Evolutionary conservation across 2,329 filamentous ascomycete species (phyloP).

Genomic region (Niveomyces coronatus): DNA sequence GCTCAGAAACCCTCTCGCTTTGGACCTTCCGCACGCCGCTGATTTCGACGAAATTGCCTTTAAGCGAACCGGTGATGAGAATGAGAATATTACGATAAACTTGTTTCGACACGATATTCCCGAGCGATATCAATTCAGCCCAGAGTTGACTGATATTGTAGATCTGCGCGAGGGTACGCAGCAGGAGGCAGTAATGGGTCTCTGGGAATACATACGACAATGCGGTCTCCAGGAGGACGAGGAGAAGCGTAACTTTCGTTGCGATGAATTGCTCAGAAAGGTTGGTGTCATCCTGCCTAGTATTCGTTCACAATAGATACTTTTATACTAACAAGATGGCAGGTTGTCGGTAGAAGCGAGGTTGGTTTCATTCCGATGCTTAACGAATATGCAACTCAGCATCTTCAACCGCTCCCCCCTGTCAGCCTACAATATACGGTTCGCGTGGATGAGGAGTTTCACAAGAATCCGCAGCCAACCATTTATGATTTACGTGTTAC

Average conservation of each 20-base stretch:
- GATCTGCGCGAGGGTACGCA: slow-evolving; percentile 82
- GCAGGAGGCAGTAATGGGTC: slow-evolving; percentile 76
- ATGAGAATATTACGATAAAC: slow-evolving; percentile 82
- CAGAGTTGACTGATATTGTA: slow-evolving; percentile 69
- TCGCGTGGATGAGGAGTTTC: slow-evolving; percentile 77
- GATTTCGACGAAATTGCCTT: slow-evolving; percentile 91
- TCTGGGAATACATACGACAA: slow-evolving; percentile 90
- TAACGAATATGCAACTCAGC: slow-evolving; percentile 65
- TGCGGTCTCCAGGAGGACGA: slow-evolving; percentile 87
- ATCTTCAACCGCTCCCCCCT: slow-evolving; percentile 70
- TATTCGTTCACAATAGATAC: background rate
- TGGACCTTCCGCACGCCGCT: slow-evolving; percentile 42
- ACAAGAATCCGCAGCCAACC: slow-evolving; percentile 64
- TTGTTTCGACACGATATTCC: slow-evolving; percentile 75
- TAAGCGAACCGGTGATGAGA: slow-evolving; percentile 85
- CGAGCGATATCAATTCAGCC: slow-evolving; percentile 72
- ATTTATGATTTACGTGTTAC: slow-evolving; percentile 84
- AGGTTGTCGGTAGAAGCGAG: slow-evolving; percentile 67
- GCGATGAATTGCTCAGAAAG: slow-evolving; percentile 70
- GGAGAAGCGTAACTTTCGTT: slow-evolving; percentile 85
- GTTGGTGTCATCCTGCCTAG: slow-evolving; percentile 35
- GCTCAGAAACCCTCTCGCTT: slow-evolving; percentile 34
- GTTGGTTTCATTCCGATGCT: slow-evolving; percentile 78
- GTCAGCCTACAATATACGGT: slow-evolving; percentile 86
- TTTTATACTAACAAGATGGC: slow-evolving; percentile 9